Evolutionary conservation across 495 filamentous ascomycete genomes (phyloP).

Genomic region (Podospora comata): DNA sequence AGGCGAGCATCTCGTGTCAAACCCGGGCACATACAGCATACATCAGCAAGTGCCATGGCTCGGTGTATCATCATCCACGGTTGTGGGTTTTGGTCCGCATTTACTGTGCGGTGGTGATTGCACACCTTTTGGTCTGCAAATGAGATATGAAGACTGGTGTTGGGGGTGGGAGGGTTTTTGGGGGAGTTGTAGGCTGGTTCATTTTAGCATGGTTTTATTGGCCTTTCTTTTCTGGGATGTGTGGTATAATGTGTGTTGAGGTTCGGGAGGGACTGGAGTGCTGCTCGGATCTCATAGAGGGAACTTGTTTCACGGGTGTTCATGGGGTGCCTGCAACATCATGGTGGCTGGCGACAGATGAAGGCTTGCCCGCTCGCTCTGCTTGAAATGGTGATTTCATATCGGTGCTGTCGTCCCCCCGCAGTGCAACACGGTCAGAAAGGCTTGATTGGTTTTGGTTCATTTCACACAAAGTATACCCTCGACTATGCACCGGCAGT

Average conservation of each 20-base stretch:
- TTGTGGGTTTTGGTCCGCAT: not conserved
- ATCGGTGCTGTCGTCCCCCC: not conserved
- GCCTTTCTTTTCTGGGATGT: constrained; percentile 5
- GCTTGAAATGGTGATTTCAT: not conserved
- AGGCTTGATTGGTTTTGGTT: not conserved
- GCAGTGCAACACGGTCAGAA: not conserved
- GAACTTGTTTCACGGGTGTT: not conserved
- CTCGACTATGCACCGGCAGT: not conserved
- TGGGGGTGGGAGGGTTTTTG: not conserved
- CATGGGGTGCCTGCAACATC: not conserved
- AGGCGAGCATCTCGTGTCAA: not conserved
- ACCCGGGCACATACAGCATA: not conserved
- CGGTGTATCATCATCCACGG: not conserved
- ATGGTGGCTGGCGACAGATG: not conserved
- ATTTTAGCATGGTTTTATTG: constrained; percentile 8
- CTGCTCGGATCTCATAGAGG: constrained; percentile 9
- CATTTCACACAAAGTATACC: not conserved
- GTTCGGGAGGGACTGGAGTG: constrained; percentile 7
- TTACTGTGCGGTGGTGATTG: constrained; percentile 5
- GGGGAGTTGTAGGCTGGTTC: not conserved
- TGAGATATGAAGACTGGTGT: not conserved
- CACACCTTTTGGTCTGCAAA: not conserved
- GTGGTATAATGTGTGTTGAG: constrained; percentile 12
- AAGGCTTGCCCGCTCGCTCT: not conserved
- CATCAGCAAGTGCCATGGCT: not conserved